phyloP scores from a whole-genome alignment of 371 early-diverging fungal genomes.

The Mucor ambiguus region DNA sequence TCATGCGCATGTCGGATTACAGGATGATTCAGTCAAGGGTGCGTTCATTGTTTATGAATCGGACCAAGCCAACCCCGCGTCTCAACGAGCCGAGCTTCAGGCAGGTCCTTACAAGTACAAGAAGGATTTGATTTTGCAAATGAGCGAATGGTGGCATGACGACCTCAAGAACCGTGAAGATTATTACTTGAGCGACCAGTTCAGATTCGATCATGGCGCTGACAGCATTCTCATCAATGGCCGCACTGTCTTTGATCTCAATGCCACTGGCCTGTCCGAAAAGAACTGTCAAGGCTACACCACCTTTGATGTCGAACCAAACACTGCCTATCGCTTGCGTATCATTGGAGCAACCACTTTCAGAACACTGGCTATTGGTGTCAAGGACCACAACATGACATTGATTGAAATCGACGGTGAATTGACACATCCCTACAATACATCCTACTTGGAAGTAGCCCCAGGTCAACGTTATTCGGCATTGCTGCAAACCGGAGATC shows the following conservation, averaged over 20 bases:
- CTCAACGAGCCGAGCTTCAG: background rate
- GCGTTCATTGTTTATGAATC: conserved; percentile 50
- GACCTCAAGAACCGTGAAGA: conserved; percentile 15
- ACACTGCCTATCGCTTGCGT: conserved; percentile 40
- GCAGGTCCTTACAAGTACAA: conserved; percentile 47
- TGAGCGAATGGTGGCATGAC: conserved; percentile 54
- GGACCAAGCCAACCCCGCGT: conserved; percentile 25
- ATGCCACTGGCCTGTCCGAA: background rate
- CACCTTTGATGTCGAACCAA: conserved; percentile 39
- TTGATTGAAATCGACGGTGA: conserved; percentile 52
- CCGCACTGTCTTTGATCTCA: conserved; percentile 26
- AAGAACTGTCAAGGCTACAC: conserved; percentile 32
- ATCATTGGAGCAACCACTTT: conserved; percentile 43
- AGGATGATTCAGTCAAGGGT: conserved; percentile 41
- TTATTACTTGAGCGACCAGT: conserved; percentile 29
- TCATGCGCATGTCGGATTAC: conserved; percentile 48
- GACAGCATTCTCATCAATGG: conserved; percentile 52
- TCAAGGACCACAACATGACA: conserved; percentile 47
- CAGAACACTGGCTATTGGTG: conserved; percentile 36
- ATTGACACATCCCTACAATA: conserved; percentile 22
- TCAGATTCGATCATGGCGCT: conserved; percentile 32
- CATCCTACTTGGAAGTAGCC: conserved; percentile 25
- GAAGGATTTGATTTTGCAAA: conserved; percentile 42
- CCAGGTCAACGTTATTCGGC: conserved; percentile 40
- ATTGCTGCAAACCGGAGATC: conserved; percentile 22